These are phyloP conservation scores for Leccinum griseonigrum DNA, from an alignment of 1,284 basidiomycete genomes.

Conservation along the genomic window DNA sequence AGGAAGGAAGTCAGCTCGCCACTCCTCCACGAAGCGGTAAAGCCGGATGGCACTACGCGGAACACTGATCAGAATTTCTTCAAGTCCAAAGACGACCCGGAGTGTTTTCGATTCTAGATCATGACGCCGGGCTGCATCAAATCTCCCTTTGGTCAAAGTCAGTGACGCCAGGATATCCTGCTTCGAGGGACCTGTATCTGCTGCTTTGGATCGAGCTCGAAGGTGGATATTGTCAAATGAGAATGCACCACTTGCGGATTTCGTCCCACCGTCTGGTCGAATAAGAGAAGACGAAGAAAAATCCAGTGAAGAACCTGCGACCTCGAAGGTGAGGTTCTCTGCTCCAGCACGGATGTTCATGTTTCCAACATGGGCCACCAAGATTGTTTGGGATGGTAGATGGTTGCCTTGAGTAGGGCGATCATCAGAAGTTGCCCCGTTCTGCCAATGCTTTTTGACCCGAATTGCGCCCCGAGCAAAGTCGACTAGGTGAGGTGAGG, in stretches of 20 bases:
- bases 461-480: conserved; percentile 61
- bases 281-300: conserved; percentile 38
- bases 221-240: conserved; percentile 50
- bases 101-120: conserved; percentile 41
- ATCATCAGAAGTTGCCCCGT: neutral
- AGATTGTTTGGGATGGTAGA: conserved; percentile 21
- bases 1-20: conserved; percentile 75
- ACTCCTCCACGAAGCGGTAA: conserved; percentile 75
- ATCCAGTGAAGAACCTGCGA: conserved; percentile 41
- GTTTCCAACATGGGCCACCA: conserved; percentile 37
- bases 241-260: conserved; percentile 48
- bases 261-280: conserved; percentile 35
- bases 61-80: conserved; percentile 52
- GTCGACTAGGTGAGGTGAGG: conserved; percentile 60
- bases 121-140: conserved; percentile 44
- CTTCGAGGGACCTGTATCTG: conserved; percentile 39
- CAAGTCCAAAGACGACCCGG: conserved; percentile 45
- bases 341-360: conserved; percentile 55
- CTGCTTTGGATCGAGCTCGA: conserved; percentile 50
- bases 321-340: conserved; percentile 45
- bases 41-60: conserved; percentile 77
- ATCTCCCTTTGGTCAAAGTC: conserved; percentile 42
- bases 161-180: conserved; percentile 62
- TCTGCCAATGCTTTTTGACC: conserved; percentile 33
- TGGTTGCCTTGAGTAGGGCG: conserved; percentile 1